Percentiles rank a stretch among this genome's conserved stretches.
These are phyloP conservation scores for Xylaria bambusicola DNA, from an alignment of 495 filamentous ascomycete species.

Conservation along the genomic window DNA sequence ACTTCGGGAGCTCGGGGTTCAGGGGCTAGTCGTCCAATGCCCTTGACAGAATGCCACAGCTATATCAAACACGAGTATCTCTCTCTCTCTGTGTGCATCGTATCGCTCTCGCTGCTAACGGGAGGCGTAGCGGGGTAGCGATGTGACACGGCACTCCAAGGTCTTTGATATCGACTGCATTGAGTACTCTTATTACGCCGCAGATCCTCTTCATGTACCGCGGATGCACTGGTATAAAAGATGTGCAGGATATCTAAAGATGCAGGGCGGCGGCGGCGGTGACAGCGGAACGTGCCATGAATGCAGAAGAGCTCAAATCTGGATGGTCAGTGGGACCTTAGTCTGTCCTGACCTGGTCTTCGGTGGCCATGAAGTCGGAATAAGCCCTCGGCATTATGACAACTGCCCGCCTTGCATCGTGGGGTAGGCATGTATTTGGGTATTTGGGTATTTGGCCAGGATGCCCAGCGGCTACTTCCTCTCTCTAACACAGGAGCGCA, in stretches of 20 bases:
- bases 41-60: too few species aligned
- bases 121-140: neutral
- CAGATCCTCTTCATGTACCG: neutral
- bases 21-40: too few species aligned
- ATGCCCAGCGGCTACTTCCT: neutral
- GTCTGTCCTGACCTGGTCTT: too few species aligned
- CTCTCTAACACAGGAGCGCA: too few species aligned
- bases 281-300: neutral
- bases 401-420: neutral
- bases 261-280: constrained; percentile 6
- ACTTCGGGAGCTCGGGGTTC: neutral
- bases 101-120: neutral
- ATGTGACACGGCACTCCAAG: neutral
- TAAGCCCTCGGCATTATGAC: neutral
- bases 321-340: neutral
- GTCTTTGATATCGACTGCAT: neutral
- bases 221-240: neutral
- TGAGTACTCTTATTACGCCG: neutral
- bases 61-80: too few species aligned
- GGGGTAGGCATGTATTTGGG: neutral
- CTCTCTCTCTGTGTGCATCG: neutral
- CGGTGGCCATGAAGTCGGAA: constrained; percentile 1
- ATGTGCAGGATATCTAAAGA: neutral
- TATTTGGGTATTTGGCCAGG: too few species aligned
- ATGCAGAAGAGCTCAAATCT: neutral